A percentile compares a stretch with the other conserved stretches of the same genome.
These are phyloP conservation scores for Mycena polygramma DNA, from an alignment of 768 basidiomycete genomes.

Conservation along the genomic window DNA sequence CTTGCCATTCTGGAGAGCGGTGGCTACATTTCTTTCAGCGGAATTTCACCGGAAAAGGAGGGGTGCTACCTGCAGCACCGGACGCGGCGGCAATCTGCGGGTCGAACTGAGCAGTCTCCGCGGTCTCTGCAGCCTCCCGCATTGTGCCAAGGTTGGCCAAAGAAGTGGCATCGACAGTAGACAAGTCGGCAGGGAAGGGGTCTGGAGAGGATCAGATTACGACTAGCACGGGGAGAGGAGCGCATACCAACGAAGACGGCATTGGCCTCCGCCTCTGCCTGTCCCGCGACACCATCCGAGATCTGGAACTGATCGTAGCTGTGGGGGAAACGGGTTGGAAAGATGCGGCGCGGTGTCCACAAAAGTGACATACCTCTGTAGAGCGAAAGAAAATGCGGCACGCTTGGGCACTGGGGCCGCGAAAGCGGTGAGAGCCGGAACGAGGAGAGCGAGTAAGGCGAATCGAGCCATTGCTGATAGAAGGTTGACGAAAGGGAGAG, in stretches of 20 bases:
- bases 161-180: slow-evolving; percentile 47
- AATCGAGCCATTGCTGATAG: slow-evolving; percentile 39
- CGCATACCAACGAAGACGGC: too few relatives aligned
- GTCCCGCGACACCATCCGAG: too few relatives aligned
- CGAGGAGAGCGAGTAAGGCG: slow-evolving; percentile 38
- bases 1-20: slow-evolving; percentile 53
- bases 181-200: slow-evolving; percentile 41
- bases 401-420: slow-evolving; percentile 41
- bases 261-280: too few relatives aligned
- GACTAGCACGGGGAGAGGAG: too few relatives aligned
- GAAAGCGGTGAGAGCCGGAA: slow-evolving; percentile 35
- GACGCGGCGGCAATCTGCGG: slow-evolving; percentile 41
- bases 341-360: too few relatives aligned
- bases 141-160: slow-evolving; percentile 39
- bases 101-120: slow-evolving; percentile 41
- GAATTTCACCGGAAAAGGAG: neutral
- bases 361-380: slow-evolving; percentile 35
- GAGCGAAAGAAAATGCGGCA: slow-evolving; percentile 33
- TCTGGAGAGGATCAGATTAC: too few relatives aligned
- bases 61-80: slow-evolving; percentile 33
- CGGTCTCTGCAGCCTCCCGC: slow-evolving; percentile 41
- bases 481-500: slow-evolving; percentile 29
- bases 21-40: slow-evolving; percentile 38
- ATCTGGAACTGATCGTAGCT: too few relatives aligned
- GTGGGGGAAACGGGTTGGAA: neutral